Percentiles rank a stretch among this genome's conserved stretches.
phyloP scores from a whole-genome alignment of 192 early-diverging fungal species.

The Podila clonocystis region DNA sequence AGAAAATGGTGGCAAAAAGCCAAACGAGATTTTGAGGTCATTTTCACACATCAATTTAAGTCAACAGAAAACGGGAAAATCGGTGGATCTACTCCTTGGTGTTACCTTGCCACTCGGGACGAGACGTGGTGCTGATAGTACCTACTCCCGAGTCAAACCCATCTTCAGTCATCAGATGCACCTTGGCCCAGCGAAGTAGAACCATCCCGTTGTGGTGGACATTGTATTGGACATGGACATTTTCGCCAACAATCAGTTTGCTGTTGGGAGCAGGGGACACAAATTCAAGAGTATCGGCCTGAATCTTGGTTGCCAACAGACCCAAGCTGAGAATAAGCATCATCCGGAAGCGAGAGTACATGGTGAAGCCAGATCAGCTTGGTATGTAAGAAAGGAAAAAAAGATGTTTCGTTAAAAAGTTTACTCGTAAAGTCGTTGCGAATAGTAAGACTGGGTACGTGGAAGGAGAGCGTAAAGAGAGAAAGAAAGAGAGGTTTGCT shows the following conservation, averaged over 20 bases:
- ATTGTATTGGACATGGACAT: constrained; percentile 19
- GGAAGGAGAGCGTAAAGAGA: background rate
- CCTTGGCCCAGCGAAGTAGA: constrained; percentile 28
- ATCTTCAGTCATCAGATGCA: constrained; percentile 31
- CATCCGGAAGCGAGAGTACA: too few relatives aligned
- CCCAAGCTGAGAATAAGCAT: background rate
- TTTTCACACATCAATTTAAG: too few relatives aligned
- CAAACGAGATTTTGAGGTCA: too few relatives aligned
- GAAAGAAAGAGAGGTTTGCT: background rate
- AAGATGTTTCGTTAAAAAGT: too few relatives aligned
- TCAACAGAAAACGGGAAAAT: too few relatives aligned
- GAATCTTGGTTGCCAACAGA: background rate
- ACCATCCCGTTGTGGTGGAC: constrained; percentile 39
- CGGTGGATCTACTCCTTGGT: background rate
- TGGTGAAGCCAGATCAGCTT: too few relatives aligned
- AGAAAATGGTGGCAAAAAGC: constrained; percentile 18
- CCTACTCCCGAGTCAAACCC: constrained; percentile 33
- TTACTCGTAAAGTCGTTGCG: too few relatives aligned
- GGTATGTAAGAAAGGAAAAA: background rate
- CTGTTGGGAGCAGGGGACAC: constrained; percentile 13
- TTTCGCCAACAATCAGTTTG: constrained; percentile 2
- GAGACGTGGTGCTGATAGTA: constrained; percentile 9
- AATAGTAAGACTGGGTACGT: background rate
- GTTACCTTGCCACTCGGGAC: constrained; percentile 21
- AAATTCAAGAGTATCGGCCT: constrained; percentile 32